Percentiles rank a stretch among this genome's conserved stretches.
Evolutionary conservation across 306 rosid genomes (phyloP).

Genomic region (Carpinus fangiana): DNA sequence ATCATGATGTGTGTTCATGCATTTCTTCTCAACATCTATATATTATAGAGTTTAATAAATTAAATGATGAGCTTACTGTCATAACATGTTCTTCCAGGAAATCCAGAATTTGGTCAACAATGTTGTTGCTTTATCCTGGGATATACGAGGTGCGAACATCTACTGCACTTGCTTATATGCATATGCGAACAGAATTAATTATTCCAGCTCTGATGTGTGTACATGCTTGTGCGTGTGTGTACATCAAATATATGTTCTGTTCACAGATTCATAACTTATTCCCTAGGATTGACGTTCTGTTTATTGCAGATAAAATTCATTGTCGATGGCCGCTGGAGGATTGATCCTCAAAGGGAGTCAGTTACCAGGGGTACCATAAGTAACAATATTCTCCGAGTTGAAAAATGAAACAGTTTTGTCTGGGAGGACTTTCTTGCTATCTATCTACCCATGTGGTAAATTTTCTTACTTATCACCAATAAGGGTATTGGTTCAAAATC

Average conservation of each 20-base stretch:
- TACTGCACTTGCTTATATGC: slow-evolving; percentile 10
- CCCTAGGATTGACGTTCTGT: slow-evolving; percentile 4
- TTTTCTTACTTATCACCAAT: background rate
- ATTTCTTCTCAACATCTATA: background rate
- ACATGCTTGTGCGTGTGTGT: too few species aligned
- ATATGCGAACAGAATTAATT: background rate
- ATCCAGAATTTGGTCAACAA: slow-evolving; percentile 67
- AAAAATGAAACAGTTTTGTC: slow-evolving; percentile 36
- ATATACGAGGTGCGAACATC: slow-evolving; percentile 74
- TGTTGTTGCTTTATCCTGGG: slow-evolving; percentile 96
- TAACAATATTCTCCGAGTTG: slow-evolving; percentile 83
- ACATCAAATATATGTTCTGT: background rate
- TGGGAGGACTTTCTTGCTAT: slow-evolving; percentile 20
- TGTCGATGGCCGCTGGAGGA: slow-evolving; percentile 83
- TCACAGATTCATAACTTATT: slow-evolving; percentile 9
- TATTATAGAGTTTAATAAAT: background rate
- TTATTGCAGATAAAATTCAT: slow-evolving; percentile 77
- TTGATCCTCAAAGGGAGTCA: slow-evolving; percentile 73
- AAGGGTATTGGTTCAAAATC: slow-evolving; percentile 6
- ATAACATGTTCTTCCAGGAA: slow-evolving; percentile 47
- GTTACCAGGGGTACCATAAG: slow-evolving; percentile 56
- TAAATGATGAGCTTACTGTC: slow-evolving; percentile 27
- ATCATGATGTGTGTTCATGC: background rate
- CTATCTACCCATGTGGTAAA: slow-evolving; percentile 32
- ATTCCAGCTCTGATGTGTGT: background rate